phyloP scores from a whole-genome alignment of 768 basidiomycete genomes.

The Pisolithus tinctorius region DNA sequence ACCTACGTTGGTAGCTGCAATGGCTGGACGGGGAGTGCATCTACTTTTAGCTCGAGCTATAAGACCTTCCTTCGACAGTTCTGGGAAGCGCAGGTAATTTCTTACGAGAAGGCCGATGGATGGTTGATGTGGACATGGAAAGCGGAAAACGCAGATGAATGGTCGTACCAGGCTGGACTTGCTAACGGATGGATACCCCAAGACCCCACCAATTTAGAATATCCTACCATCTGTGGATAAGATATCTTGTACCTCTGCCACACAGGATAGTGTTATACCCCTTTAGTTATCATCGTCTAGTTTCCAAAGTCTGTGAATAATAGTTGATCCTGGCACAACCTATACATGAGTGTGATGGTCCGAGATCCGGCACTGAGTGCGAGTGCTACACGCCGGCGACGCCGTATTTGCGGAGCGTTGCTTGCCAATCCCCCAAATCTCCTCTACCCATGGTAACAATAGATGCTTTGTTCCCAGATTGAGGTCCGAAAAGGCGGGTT shows the following conservation, averaged over 20 bases:
- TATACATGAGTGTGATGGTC: background rate
- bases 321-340: background rate
- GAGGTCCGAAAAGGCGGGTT: slow-evolving; percentile 61
- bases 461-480: slow-evolving; percentile 60
- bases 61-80: slow-evolving; percentile 75
- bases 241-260: background rate
- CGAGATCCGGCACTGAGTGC: background rate
- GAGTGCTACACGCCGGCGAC: slow-evolving; percentile 32
- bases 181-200: slow-evolving; percentile 79
- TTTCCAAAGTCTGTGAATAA: background rate
- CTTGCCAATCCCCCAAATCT: slow-evolving; percentile 62
- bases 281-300: too few species aligned
- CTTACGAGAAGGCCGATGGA: slow-evolving; percentile 63
- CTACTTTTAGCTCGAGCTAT: slow-evolving; percentile 67
- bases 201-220: slow-evolving; percentile 41
- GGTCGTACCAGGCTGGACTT: slow-evolving; percentile 83
- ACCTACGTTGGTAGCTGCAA: slow-evolving; percentile 65
- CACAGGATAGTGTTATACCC: too few species aligned
- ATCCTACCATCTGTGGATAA: slow-evolving; percentile 57
- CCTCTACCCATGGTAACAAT: slow-evolving; percentile 81
- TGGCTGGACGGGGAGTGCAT: slow-evolving; percentile 67
- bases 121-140: slow-evolving; percentile 89
- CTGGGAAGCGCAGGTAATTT: slow-evolving; percentile 80
- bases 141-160: slow-evolving; percentile 77
- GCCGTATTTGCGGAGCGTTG: slow-evolving; percentile 64